Base-by-base conservation (phyloP, 495 filamentous ascomycete species). In the Penicillium nucicola region DNA sequence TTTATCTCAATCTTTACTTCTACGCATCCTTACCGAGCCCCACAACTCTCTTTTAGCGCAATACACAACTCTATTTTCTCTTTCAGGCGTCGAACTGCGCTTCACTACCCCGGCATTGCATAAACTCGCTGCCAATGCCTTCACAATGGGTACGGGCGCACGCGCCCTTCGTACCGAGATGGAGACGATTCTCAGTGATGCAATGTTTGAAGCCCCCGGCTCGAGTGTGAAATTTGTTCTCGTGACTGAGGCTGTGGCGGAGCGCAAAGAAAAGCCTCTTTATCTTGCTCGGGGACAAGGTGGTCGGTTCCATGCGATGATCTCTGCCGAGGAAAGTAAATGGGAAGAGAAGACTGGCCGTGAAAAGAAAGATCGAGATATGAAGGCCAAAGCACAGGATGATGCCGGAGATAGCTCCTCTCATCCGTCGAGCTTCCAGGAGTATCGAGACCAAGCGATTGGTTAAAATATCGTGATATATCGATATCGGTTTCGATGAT, bases 191-290 rank as follows among this genome's bases (percentile, higher is more conserved):
- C 74, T 98, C 15, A 85, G 80, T 11, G 91, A 97, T 52, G 82
- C 87, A 17, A 97, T 95, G 88, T 97, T 92, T 65, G 89, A 95
- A 65, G 83, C 87, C 4, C 93, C 93, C 6, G 87, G 83, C 14
- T 84, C 81, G 3, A 81, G 74, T 42, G 76, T 84, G 28, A 85
- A 84, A 50, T 83, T 81, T 52, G 85, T 93, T 3, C 75, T 93
- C 1, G 82, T 95, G n/a, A 92, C 84, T 0, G 82, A 89, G 65
- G 76, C 71, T 2, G 89, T 87, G 11, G 89, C 89, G 0, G 68
- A 78, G 12, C 82, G 84, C 14, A 69, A 82, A 11, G 81, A 84
- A 30, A 74, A 80, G 38, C 79, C 83, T 0, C 53, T 85, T 9
- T 87, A 86, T 55, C 77, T 88, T 45, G 69, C 76, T 9, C 70